These are phyloP conservation scores for Globisporangium mamillatum DNA, from an alignment of 352 stramenopile species.

Conservation along the genomic window DNA sequence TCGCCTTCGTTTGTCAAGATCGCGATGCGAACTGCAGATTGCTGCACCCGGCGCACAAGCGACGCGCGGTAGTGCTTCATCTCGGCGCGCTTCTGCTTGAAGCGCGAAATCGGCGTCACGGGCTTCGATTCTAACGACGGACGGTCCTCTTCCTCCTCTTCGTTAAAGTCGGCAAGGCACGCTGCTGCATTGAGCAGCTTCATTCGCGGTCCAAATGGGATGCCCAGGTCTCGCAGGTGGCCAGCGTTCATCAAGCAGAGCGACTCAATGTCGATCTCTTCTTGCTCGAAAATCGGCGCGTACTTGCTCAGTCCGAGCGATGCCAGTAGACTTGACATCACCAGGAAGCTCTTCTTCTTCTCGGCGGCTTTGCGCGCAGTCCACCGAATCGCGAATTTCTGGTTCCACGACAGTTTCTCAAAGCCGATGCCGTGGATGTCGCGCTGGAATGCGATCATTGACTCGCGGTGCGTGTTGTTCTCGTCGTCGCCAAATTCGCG, in stretches of 20 bases:
- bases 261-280: conserved; percentile 88
- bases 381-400: conserved; percentile 84
- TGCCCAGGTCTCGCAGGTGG: conserved; percentile 77
- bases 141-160: conserved; percentile 72
- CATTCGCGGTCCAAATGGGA: conserved; percentile 81
- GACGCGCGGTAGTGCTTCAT: conserved; percentile 87
- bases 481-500: conserved; percentile 82
- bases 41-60: conserved; percentile 80
- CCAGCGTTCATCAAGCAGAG: conserved; percentile 86
- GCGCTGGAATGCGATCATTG: conserved; percentile 83
- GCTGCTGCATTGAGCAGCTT: conserved; percentile 83
- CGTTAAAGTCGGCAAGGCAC: conserved; percentile 79
- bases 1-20: conserved; percentile 84
- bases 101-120: conserved; percentile 74
- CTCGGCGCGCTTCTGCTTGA: conserved; percentile 74
- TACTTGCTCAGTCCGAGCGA: conserved; percentile 85
- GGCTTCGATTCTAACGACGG: conserved; percentile 57
- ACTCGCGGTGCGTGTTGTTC: conserved; percentile 72
- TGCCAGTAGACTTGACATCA: conserved; percentile 78
- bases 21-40: conserved; percentile 81
- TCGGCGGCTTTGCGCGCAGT: conserved; percentile 75
- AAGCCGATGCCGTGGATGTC: conserved; percentile 85
- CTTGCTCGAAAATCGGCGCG: conserved; percentile 79
- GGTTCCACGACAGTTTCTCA: conserved; percentile 82
- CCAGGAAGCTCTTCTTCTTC: conserved; percentile 88